Evolutionary conservation across 441 rosid genomes (phyloP), one percentile per base, ranked within the genome.

Genomic region (Dalechampia spathulata): DNA sequence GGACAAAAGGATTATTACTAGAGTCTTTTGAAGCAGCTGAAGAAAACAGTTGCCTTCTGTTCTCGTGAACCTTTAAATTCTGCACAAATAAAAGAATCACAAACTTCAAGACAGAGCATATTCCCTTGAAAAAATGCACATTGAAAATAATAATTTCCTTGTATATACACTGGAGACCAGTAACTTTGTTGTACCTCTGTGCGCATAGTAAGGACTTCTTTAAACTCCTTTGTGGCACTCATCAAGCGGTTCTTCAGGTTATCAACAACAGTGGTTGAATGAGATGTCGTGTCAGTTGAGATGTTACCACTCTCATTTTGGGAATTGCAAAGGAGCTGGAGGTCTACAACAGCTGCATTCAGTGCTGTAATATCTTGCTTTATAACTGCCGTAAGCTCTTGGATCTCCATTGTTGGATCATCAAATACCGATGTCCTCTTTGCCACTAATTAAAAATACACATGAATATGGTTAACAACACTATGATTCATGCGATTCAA

Each of bases 111-210:
- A 23, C 15, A 32, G 34, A 3, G 34, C 14, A 36, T 13, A n/a
- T n/a, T n/a, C n/a, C n/a, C n/a, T n/a, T n/a, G n/a, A n/a, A n/a
- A n/a, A n/a, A n/a, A n/a, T n/a, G n/a, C n/a, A n/a, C n/a, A n/a
- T n/a, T n/a, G n/a, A n/a, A n/a, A n/a, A n/a, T n/a, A n/a, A n/a
- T n/a, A n/a, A n/a, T n/a, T n/a, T n/a, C n/a, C n/a, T n/a, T n/a
- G n/a, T n/a, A n/a, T n/a, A n/a, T n/a, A n/a, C n/a, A n/a, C n/a
- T n/a, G n/a, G n/a, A n/a, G n/a, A n/a, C n/a, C n/a, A n/a, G n/a
- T n/a, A n/a, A n/a, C n/a, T n/a, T n/a, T n/a, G n/a, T n/a, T n/a
- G 30, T 59, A 88, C 98, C 95, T 92, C 98, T 2, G 98, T 86
- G 34, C 98, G 78, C 86, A 80, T 70, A 38, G 96, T 90, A 23